Base-by-base conservation (phyloP, 805 yeast species). In the Yarrowia sp. region DNA sequence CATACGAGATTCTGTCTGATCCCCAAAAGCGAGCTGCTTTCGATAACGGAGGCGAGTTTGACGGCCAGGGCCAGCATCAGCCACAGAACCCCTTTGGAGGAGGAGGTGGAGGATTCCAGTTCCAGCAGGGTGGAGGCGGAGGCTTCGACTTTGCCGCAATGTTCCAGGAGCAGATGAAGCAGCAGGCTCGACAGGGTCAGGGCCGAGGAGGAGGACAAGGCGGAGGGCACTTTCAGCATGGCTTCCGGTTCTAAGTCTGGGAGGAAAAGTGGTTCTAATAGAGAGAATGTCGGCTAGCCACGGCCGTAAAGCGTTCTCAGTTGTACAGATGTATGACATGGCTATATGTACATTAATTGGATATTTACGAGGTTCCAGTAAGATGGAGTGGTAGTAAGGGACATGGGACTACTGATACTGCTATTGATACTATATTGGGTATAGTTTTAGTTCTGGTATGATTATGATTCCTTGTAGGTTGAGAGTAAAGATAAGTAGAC, bases 1-100 rank as follows among this genome's bases (percentile, higher is more conserved):
- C 98, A 0, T 92, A 95, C 75, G 98, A 92, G 73, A 86, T 88
- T 1, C 79, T 93, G 38, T 83, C 92, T 10, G 85, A 89, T 69
- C 83, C 84, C 1, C 88, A 85, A 49, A 77, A 82, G 66, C 82
- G 86, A 66, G 82, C 78, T 49, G 82, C 85, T 52, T 93, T 89
- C 71, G 97, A 92, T 14, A 43, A 21, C 72, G 68, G 78, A 26
- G 87, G 86, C 16, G 82, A 79, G 54, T 58, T 58, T 41, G 51
- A 43, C 5, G 63, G 63, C n/a, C 36, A 43, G 38, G 63, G 63
- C 16, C 49, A 43, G 51, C 51, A 41, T 16, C 63, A 58, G 63
- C 51, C 46, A 2, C 62, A 58, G 40, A 36, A 54, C 38, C 63
- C 63, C 24, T 58, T 58, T 16, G 63, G 63, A 21, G 22, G 22